Conservation (phyloP, 2,329 filamentous ascomycete genomes). For the Penicillium sumatraense region DNA sequence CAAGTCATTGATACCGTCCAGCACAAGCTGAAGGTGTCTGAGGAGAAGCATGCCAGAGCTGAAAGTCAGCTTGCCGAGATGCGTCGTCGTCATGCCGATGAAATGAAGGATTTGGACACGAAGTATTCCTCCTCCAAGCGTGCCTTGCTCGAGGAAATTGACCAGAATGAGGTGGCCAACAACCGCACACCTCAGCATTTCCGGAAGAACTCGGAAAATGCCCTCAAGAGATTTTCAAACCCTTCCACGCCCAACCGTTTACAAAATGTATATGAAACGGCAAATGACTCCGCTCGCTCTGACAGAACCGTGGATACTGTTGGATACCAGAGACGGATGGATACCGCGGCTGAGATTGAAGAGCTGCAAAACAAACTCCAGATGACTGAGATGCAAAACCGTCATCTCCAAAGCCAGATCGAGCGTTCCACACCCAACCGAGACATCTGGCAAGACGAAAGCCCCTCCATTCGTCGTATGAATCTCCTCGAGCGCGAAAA, state of each 20-base stretch:
- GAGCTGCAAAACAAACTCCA: constrained; percentile 93
- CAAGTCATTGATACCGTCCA: constrained; percentile 88
- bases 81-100: constrained; percentile 73
- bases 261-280: constrained; percentile 66
- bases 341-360: constrained; percentile 87
- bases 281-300: constrained; percentile 77
- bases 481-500: constrained; percentile 94
- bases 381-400: constrained; percentile 92
- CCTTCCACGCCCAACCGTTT: constrained; percentile 78
- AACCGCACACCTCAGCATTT: constrained; percentile 76
- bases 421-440: constrained; percentile 68
- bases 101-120: constrained; percentile 67
- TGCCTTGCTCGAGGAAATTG: constrained; percentile 83
- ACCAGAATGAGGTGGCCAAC: constrained; percentile 75
- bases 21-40: constrained; percentile 81
- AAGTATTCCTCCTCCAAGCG: constrained; percentile 69
- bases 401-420: constrained; percentile 85
- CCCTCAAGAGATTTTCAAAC: constrained; percentile 68
- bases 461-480: constrained; percentile 77
- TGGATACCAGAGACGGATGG: constrained; percentile 85
- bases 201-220: constrained; percentile 62
- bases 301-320: constrained; percentile 84
- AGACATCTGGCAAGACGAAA: constrained; percentile 71
- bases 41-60: constrained; percentile 77
- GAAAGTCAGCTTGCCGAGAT: constrained; percentile 82